Base-by-base conservation (phyloP, 2,329 filamentous ascomycete species). In the Aureobasidium sp. region DNA sequence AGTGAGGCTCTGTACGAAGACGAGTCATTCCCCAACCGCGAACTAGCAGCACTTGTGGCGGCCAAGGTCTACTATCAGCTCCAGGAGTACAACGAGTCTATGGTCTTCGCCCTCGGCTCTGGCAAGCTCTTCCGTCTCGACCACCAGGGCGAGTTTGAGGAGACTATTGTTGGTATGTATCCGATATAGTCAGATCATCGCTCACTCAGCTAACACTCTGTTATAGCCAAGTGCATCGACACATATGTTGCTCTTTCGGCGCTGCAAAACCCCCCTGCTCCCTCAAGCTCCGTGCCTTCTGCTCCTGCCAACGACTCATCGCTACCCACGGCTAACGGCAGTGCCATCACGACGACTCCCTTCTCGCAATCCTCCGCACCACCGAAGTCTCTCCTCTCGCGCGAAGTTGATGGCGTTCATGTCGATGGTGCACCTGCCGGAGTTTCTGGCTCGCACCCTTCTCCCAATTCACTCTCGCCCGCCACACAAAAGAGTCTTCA, bases 41-140 rank as follows among this genome's bases (percentile, higher is more conserved):
- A 94, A 75, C 87, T 99, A 62, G 94, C 94, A 61, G 94, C 94
- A 60, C 83, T 99, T 55, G 91, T 99, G 61, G 89, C 96, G 47
- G 89, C 94, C 69, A 99, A 99, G 82, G 91, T 97, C 68, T 99
- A 97, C 80, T 99, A 97, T 74, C 94, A 99, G 74, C 86, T 99
- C 59, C 91, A 97, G 78, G 94, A 94, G 75, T 99, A 99, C 80
- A 94, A 97, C 74, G 94, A 99, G 80, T 97, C 93, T 77, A 97
- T 99, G 93, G 89, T 90, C 58, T 97, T 99, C 76, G 94, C 94
- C 66, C 85, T 99, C 50, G 92, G 91, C 63, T 92, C 94, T 27
- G 94, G 94, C 64, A 90, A 97, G 73, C 86, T 96, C 55, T 97
- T 99, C 82, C 90, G 95, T 79, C 84, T 97, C 67, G 90, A 97